phyloP scores from a whole-genome alignment of 768 basidiomycete species.

The Lentinus brumalis region DNA sequence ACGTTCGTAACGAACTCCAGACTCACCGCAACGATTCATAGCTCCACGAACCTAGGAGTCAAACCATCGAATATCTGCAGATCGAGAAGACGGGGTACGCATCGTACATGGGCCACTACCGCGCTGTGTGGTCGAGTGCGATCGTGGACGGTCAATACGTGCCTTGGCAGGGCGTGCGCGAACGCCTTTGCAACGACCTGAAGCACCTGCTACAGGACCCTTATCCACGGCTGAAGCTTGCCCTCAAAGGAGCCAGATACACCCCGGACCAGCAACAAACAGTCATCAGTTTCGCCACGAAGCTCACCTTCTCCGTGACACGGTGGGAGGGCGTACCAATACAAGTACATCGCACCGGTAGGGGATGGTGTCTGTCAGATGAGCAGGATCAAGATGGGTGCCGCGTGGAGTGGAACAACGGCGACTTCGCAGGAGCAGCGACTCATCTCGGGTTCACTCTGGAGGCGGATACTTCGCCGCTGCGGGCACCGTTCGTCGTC shows the following conservation, averaged over 20 bases:
- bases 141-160: neutral
- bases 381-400: neutral
- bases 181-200: neutral
- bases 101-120: neutral
- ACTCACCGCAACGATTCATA: neutral
- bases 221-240: neutral
- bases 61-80: neutral
- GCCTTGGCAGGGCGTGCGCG: neutral
- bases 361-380: neutral
- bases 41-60: neutral
- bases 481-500: neutral
- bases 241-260: neutral
- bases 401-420: neutral
- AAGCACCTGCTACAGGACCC: neutral
- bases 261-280: neutral
- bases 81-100: neutral
- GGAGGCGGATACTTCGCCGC: neutral
- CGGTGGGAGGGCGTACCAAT: neutral
- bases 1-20: neutral
- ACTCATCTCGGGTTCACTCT: neutral
- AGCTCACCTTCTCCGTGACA: neutral
- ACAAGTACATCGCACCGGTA: neutral
- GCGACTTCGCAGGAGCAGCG: neutral
- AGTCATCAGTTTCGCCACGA: neutral
- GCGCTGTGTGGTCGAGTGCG: neutral